Conservation (phyloP, 352 stramenopile genomes). For the Thraustotheca clavata region DNA sequence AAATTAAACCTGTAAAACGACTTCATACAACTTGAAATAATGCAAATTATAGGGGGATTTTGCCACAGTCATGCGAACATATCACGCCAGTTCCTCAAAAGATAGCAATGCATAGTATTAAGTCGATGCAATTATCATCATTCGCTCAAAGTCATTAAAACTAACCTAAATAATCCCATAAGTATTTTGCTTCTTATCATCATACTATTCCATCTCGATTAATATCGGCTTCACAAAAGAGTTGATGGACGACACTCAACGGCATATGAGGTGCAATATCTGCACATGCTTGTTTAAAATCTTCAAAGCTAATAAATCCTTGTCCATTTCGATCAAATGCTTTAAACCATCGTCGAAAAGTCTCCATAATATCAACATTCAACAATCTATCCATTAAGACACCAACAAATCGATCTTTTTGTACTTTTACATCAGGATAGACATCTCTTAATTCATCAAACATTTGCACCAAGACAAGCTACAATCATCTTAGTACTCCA, state of each 20-base stretch:
- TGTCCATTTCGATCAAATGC: constrained; percentile 4
- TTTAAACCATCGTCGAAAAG: constrained; percentile 19
- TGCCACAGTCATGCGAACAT: constrained; percentile 19
- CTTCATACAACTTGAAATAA: neutral
- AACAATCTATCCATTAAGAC: neutral
- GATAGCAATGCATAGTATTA: neutral
- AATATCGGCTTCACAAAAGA: constrained; percentile 10
- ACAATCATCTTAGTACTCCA: neutral
- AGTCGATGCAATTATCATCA: constrained; percentile 6
- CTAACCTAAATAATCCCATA: neutral
- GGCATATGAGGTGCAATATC: neutral
- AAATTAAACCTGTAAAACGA: constrained; percentile 36
- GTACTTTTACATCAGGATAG: neutral
- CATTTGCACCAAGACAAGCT: constrained; percentile 8
- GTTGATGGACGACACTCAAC: neutral
- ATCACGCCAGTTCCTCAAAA: neutral
- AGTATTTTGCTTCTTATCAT: neutral
- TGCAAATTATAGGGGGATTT: constrained; percentile 4
- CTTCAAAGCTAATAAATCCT: neutral
- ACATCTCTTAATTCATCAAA: neutral
- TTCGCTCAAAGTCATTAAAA: constrained; percentile 11
- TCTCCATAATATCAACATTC: constrained; percentile 8
- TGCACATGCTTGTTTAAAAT: constrained; percentile 2
- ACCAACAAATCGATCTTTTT: neutral
- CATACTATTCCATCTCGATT: constrained; percentile 12